phyloP scores from a whole-genome alignment of 306 rosid genomes.

The Acacia crassicarpa region DNA sequence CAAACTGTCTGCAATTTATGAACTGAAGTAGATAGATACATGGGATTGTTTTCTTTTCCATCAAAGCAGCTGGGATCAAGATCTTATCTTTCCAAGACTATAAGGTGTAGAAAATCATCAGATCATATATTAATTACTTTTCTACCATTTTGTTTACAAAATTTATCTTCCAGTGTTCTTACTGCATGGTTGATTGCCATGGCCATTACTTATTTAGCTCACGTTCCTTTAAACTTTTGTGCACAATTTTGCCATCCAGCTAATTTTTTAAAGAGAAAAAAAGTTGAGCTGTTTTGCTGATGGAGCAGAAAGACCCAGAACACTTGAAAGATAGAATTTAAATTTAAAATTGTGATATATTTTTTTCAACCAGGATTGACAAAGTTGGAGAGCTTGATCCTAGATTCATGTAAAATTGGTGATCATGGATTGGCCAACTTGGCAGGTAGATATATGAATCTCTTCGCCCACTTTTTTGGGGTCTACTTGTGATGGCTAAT shows the following conservation, averaged over 20 bases:
- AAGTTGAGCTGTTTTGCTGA: background rate
- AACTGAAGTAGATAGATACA: background rate
- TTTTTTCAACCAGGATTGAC: slow-evolving; percentile 60
- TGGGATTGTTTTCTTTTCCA: background rate
- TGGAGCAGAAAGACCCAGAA: slow-evolving; percentile 6
- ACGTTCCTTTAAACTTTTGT: background rate
- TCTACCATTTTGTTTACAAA: background rate
- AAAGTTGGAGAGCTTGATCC: slow-evolving; percentile 83
- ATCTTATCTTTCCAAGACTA: background rate
- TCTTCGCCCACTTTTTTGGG: background rate
- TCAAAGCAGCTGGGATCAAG: slow-evolving; percentile 7
- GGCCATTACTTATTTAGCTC: background rate
- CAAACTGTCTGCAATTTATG: background rate
- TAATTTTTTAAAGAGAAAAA: background rate
- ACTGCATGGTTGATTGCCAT: background rate
- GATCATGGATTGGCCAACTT: slow-evolving; percentile 81
- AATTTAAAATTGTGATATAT: slow-evolving; percentile 12
- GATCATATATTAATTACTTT: background rate
- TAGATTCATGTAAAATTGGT: slow-evolving; percentile 83
- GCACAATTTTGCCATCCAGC: slow-evolving; percentile 2
- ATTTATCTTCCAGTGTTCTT: slow-evolving; percentile 13
- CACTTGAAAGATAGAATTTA: slow-evolving; percentile 6
- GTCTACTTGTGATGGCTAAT: background rate
- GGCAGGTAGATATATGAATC: slow-evolving; percentile 56
- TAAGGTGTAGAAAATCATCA: background rate